Conservation (phyloP, 192 early-diverging fungal genomes). For the Rhizophagus clarus region DNA sequence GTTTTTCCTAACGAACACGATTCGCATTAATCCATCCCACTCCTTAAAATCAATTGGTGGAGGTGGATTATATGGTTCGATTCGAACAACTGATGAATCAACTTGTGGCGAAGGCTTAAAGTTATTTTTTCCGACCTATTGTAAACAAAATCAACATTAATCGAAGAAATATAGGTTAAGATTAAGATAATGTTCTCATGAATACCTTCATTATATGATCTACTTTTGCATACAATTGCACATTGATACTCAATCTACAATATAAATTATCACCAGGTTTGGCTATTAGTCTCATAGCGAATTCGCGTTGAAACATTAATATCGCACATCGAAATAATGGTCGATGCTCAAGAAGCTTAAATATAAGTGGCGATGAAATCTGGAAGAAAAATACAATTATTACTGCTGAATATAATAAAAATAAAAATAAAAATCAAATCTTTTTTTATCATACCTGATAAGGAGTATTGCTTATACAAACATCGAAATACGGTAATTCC, state of each 20-base stretch:
- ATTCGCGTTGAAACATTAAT: conserved; percentile 99
- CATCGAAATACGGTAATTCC: conserved; percentile 96
- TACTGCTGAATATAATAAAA: not conserved
- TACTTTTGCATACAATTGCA: conserved; percentile 92
- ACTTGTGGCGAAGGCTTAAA: conserved; percentile 98
- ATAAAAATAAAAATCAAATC: not conserved
- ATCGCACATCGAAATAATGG: conserved; percentile 89
- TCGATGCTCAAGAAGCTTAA: conserved; percentile 95
- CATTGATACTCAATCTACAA: conserved; percentile 90
- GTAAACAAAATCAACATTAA: conserved; percentile 6
- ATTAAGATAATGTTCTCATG: not conserved
- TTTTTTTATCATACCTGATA: conserved; percentile 63
- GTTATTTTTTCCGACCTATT: conserved; percentile 90
- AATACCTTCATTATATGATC: conserved; percentile 91
- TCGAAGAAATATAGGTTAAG: not conserved
- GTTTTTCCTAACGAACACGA: conserved; percentile 92
- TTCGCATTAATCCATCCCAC: conserved; percentile 95
- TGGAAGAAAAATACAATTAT: conserved; percentile 34
- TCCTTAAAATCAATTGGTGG: conserved; percentile 94
- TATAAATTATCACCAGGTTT: conserved; percentile 93
- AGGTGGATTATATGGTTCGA: conserved; percentile 92
- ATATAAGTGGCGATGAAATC: conserved; percentile 93
- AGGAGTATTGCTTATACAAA: conserved; percentile 98
- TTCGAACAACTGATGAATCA: conserved; percentile 91
- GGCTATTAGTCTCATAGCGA: conserved; percentile 91